Evolutionary conservation across 768 basidiomycete genomes (phyloP).

Genomic region (Dioszegia crocea): DNA sequence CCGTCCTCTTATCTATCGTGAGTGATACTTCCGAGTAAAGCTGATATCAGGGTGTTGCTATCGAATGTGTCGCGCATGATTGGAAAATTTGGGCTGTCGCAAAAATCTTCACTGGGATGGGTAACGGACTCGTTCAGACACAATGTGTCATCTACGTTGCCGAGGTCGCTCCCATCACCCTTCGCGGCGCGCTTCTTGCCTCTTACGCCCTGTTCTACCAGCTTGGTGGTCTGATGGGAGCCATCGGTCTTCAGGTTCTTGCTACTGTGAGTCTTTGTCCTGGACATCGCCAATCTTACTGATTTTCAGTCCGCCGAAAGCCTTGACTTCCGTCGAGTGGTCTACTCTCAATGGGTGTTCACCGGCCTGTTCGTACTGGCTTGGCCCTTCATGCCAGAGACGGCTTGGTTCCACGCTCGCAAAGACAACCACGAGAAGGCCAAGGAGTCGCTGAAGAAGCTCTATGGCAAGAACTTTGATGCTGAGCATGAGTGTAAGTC

Average conservation of each 20-base stretch:
- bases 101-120: conserved; percentile 10
- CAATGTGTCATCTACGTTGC: conserved; percentile 11
- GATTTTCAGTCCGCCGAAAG: neutral
- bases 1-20: conserved; percentile 8
- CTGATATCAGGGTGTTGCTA: neutral
- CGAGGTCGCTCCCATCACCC: conserved; percentile 12
- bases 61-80: conserved; percentile 21
- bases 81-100: conserved; percentile 17
- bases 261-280: neutral
- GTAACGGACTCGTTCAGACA: conserved; percentile 3
- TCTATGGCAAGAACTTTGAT: conserved; percentile 14
- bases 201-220: conserved; percentile 6
- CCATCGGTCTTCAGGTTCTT: conserved; percentile 13
- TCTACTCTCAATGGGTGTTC: conserved; percentile 11
- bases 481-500: conserved; percentile 10
- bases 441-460: conserved; percentile 4
- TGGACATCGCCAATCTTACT: neutral
- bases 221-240: conserved; percentile 8
- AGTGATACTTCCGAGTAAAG: neutral
- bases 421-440: conserved; percentile 9
- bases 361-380: conserved; percentile 11
- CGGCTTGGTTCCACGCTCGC: conserved; percentile 9
- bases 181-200: conserved; percentile 14
- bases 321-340: neutral
- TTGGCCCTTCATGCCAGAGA: conserved; percentile 11